These are phyloP conservation scores for Suhomyces atakaporum DNA, from an alignment of 1,139 yeast genomes.

Conservation along the genomic window DNA sequence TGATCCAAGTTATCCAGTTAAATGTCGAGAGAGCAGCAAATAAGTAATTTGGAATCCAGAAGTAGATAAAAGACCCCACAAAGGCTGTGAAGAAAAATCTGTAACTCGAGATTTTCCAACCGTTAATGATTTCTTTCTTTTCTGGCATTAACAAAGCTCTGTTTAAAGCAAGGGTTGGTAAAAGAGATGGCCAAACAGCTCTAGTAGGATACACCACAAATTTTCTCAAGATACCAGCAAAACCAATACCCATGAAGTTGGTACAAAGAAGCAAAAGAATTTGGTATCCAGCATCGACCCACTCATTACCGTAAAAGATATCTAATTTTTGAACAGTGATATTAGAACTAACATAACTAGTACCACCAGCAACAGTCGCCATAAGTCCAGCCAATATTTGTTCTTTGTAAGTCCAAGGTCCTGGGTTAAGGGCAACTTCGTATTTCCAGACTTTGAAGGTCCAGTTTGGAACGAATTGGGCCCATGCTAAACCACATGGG, in stretches of 20 bases:
- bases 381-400: slow-evolving; percentile 25
- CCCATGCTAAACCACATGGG: slow-evolving; percentile 50
- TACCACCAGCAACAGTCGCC: slow-evolving; percentile 19
- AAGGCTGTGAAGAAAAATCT: slow-evolving; percentile 16
- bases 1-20: slow-evolving; percentile 26
- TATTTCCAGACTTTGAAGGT: slow-evolving; percentile 20
- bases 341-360: slow-evolving; percentile 18
- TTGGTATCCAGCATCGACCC: slow-evolving; percentile 22
- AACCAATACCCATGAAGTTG: slow-evolving; percentile 26
- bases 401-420: slow-evolving; percentile 27
- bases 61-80: slow-evolving; percentile 19
- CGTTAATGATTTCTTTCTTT: slow-evolving; percentile 19
- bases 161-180: slow-evolving; percentile 24
- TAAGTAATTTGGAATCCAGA: slow-evolving; percentile 23
- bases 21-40: slow-evolving; percentile 20
- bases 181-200: slow-evolving; percentile 22
- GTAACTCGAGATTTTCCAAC: slow-evolving; percentile 23
- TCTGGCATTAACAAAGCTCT: slow-evolving; percentile 22
- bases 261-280: slow-evolving; percentile 19
- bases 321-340: slow-evolving; percentile 21
- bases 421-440: slow-evolving; percentile 25
- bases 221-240: slow-evolving; percentile 24
- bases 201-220: slow-evolving; percentile 21
- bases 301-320: slow-evolving; percentile 16
- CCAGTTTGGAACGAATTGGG: slow-evolving; percentile 25